Evolutionary conservation across 139 green algal species (phyloP).

Genomic region (Tetradesmus obliquus): DNA sequence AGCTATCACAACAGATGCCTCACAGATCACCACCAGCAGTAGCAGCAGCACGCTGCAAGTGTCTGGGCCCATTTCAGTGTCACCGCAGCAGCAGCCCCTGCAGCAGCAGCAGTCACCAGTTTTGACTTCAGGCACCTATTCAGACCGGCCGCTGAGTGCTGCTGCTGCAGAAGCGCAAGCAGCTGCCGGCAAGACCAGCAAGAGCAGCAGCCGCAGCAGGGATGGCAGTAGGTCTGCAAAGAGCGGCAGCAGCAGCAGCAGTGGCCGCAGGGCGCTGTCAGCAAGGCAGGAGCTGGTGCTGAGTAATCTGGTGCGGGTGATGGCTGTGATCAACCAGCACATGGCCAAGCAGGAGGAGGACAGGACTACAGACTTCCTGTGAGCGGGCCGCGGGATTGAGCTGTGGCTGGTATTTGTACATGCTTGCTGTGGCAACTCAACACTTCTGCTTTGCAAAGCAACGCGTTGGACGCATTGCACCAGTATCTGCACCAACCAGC

Average conservation of each 20-base stretch:
- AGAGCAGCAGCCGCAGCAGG: slow-evolving; percentile 31
- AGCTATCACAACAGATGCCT: neutral
- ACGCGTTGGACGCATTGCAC: no score
- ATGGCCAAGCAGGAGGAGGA: slow-evolving; percentile 58
- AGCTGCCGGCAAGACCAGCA: neutral
- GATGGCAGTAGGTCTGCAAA: neutral
- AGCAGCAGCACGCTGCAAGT: slow-evolving; percentile 1
- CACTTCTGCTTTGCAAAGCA: neutral
- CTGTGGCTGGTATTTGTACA: neutral
- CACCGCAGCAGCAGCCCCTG: neutral
- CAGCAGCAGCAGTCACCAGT: neutral
- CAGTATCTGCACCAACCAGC: no score
- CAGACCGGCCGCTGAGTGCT: neutral
- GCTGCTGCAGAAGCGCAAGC: neutral
- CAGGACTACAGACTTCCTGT: slow-evolving; percentile 60
- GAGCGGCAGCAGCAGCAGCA: slow-evolving; percentile 31
- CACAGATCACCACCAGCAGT: neutral
- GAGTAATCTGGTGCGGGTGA: slow-evolving; percentile 61
- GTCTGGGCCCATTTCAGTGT: neutral
- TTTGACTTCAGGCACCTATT: neutral
- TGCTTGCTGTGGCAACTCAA: slow-evolving; percentile 31
- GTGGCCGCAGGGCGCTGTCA: neutral
- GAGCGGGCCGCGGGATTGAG: neutral
- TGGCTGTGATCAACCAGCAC: slow-evolving; percentile 45
- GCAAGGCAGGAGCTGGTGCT: slow-evolving; percentile 55